Percentiles rank a stretch among this genome's conserved stretches.
Conservation (phyloP, 2,329 filamentous ascomycete species). For the Pseudopyrenochaeta lycopersici region DNA sequence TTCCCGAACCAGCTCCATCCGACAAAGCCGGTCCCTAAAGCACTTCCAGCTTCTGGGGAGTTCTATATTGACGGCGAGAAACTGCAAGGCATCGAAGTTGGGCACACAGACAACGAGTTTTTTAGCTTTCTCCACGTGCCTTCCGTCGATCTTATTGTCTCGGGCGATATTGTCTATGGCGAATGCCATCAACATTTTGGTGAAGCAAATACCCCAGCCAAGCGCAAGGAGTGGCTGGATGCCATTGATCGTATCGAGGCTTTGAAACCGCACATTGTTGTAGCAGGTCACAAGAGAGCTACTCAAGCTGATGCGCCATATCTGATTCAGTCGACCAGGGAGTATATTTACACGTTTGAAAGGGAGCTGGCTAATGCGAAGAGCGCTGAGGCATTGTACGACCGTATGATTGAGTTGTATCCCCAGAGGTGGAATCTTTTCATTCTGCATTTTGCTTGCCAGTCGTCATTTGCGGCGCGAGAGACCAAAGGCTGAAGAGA, state of each 20-base stretch:
- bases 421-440: too few species aligned
- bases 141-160: constrained; percentile 44
- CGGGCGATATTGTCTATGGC: constrained; percentile 53
- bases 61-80: constrained; percentile 23
- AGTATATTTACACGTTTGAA: background rate
- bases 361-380: too few species aligned
- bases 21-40: background rate
- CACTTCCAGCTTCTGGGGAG: constrained; percentile 23
- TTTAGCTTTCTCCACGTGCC: constrained; percentile 50
- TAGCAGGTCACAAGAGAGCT: constrained; percentile 40
- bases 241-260: constrained; percentile 45
- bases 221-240: constrained; percentile 45
- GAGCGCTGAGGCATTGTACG: too few species aligned
- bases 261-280: constrained; percentile 41
- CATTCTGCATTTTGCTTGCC: too few species aligned
- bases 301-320: background rate
- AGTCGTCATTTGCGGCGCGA: too few species aligned
- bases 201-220: constrained; percentile 45
- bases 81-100: constrained; percentile 10
- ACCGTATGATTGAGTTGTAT: too few species aligned
- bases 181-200: constrained; percentile 48
- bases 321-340: background rate
- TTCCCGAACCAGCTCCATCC: background rate
- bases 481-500: too few species aligned
- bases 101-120: constrained; percentile 26